Base-by-base conservation (phyloP, 768 basidiomycete species). In the Russula olivacea region DNA sequence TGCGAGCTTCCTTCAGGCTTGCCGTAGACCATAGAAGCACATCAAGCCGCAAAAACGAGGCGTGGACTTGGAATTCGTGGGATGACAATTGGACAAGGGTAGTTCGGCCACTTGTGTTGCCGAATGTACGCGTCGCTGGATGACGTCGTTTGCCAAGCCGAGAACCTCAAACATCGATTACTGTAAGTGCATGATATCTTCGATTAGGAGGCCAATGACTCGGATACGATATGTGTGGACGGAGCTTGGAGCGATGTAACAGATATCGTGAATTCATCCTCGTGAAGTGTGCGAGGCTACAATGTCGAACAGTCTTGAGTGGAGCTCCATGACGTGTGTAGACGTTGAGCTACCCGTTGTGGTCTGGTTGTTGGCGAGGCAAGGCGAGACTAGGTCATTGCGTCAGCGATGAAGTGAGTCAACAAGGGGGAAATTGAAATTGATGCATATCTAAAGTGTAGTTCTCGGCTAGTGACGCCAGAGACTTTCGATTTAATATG, bases 1-100 rank as follows among this genome's bases (percentile, higher is more conserved):
- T 69, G 30, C 61, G 51, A 23, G 32, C 52, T 25, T 52, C 61
- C 34, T 60, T 67, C 21, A 49, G 34, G 45, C 64, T 40, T 43
- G 60, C 28, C 28, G 32, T 45, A 23, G 48, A 60, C 32, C 54
- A n/a, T 21, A 38, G n/a, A 23, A 32, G 53, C 30, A 30, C n/a
- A 28, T 54, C 52, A 32, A 50, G 32, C 9, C 23, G 45, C 36
- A 61, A 65, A 30, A 57, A 58, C 21, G 61, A 61, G 19, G 65
- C 30, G 21, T 53, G 52, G 59, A 58, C 19, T 43, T 68, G 67
- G 67, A 47, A 56, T 40, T 62, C 65, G 15, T 68, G 67, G 67
- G 67, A 66, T 53, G 67, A 68, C 41, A 68, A 68, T 48, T 68
- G 67, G 67, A 63, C 58, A 63, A 63, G 65, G 55, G 67, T 68